Base-by-base conservation (phyloP, 257 asterid species). In the Solanum infundibuliforme region DNA sequence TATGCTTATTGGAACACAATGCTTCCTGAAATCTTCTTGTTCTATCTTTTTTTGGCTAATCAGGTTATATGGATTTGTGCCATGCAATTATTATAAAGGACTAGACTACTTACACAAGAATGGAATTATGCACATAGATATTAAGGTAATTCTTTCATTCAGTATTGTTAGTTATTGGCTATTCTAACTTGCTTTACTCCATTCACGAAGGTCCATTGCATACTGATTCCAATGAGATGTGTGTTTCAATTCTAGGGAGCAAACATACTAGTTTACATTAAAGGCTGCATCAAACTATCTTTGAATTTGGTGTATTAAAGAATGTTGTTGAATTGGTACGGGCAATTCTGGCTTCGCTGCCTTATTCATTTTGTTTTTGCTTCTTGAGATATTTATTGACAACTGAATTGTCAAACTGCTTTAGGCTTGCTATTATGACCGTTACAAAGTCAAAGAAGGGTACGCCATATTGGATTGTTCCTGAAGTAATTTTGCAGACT, bases 391-490 rank as follows among this genome's bases (percentile, higher is more conserved):
- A 52, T 52, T 52, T 52, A 18, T 52, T 52, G 10, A 18, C 9
- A 52, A 52, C 4, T 18, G 62, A 52, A 52, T 52, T 52, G 62
- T 3, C 62, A 2, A 52, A 52, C 62, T 52, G 62, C 3, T 18
- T 6, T 18, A 52, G 62, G 62, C 62, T 52, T 52, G 4, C 62
- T 52, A 52, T 52, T 52, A 52, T 52, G 62, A 52, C 62, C 10
- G 2, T 6, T 52, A 52, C 62, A 52, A 52, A 52, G 62, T 96
- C 98, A 82, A 97, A 95, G 99, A 95, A 97, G 94, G 99, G 99
- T 81, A 97, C 99, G 88, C 98, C 99, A 29, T 96, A 97, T 88
- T 97, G 99, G 99, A 97, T 97, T 98, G 99, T 98, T 92, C 98
- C 99, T 83, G 99, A 97, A 94, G 99, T 96, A 75, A 97, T 97